Evolutionary conservation across 2,329 filamentous ascomycete species (phyloP), one percentile per base, ranked within the genome.

Genomic region (Pseudogymnoascus sp.): DNA sequence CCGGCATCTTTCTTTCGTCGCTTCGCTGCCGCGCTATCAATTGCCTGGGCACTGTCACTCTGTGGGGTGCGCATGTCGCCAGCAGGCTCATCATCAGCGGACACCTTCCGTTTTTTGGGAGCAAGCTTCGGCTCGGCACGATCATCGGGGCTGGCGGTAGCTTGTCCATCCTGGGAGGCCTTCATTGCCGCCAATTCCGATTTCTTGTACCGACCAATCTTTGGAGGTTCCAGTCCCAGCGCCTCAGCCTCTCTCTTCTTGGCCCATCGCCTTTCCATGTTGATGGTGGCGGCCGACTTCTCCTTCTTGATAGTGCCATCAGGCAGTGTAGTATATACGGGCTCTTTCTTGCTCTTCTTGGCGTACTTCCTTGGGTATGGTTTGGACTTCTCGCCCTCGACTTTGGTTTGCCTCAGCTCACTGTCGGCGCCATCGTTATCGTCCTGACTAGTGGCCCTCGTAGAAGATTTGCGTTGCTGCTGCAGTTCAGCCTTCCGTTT

Each of bases 131-230:
- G 28, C 28, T 54, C 47, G 9, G 47, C 32, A 20, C 47, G 47
- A 54, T 54, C 47, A 20, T 54, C 47, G 8, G 47, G 47, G 47
- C 47, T 54, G 11, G 8, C 47, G 5, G 47, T 54, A 32, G 47
- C n/a, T 14, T 54, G 47, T 20, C 47, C 47, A 54, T 54, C 47
- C 20, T 54, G 47, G 6, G 47, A 54, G 14, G 47, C 47, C 28
- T 54, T 41, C 58, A 60, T 41, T 9, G 57, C 57, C 16, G 32
- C 57, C 32, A 37, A 30, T 58, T 58, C 57, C n/a, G 57, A 58
- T 3, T 61, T 61, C 22, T 37, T 37, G n/a, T 62, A 62, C 3
- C 61, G 58, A 25, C 61, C 61, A 25, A 62, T 62, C 37, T 62
- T 59, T 41, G 61, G 61, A 22, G 43, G 37, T 14, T 59, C 39